Evolutionary conservation across 768 basidiomycete genomes (phyloP).

Genomic region (Leccinum pellstonianum): DNA sequence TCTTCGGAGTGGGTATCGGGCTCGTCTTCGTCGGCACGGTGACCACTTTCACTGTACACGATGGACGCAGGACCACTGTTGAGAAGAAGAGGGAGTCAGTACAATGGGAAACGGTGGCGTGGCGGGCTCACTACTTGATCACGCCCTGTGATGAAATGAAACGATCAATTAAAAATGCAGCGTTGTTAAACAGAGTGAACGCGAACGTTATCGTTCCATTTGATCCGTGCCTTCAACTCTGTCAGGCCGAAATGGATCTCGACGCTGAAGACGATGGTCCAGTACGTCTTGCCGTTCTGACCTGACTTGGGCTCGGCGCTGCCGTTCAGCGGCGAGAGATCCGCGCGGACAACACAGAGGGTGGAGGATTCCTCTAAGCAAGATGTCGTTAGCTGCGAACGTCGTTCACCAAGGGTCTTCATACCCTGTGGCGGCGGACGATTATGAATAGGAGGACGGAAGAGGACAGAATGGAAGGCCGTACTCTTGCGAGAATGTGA

Average conservation of each 20-base stretch:
- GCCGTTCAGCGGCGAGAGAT: too few species aligned
- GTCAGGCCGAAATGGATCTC: conserved; percentile 84
- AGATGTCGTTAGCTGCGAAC: too few species aligned
- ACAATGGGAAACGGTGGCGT: background rate
- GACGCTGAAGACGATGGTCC: conserved; percentile 77
- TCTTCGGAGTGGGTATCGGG: too few species aligned
- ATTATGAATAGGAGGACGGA: conserved; percentile 7
- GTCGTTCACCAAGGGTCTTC: conserved; percentile 27
- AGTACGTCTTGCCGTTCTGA: conserved; percentile 43
- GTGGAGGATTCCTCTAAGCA: too few species aligned
- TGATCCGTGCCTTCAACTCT: conserved; percentile 79
- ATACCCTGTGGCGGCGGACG: conserved; percentile 43
- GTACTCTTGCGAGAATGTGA: conserved; percentile 68
- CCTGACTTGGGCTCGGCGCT: conserved; percentile 28
- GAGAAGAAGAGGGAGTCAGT: conserved; percentile 1
- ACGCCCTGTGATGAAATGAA: too few species aligned
- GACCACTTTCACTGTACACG: conserved; percentile 78
- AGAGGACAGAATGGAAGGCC: conserved; percentile 24
- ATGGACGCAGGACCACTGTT: conserved; percentile 75
- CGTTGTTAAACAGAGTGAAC: too few species aligned
- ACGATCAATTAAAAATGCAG: too few species aligned
- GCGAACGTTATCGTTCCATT: conserved; percentile 77
- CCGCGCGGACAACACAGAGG: too few species aligned
- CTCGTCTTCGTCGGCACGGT: conserved; percentile 72
- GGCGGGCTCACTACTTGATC: background rate